Conservation (phyloP, 257 asterid species). For the Scutellaria barbata region DNA sequence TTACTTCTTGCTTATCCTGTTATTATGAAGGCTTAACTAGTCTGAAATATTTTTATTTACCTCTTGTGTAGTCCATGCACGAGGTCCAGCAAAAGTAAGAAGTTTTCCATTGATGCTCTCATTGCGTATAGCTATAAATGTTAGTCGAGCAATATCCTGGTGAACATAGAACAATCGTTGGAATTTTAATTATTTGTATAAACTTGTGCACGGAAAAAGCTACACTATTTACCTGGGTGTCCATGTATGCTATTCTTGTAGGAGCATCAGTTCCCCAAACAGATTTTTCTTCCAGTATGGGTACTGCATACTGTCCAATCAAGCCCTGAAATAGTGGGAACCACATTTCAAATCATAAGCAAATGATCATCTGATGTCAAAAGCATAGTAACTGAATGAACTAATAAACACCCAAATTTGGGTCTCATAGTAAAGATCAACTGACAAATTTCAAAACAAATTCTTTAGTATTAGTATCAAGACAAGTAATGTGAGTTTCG, state of each 20-base stretch:
- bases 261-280: slow-evolving; percentile 99
- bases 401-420: background rate
- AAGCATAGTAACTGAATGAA: slow-evolving; percentile 12
- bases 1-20: background rate
- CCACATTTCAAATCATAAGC: slow-evolving; percentile 29
- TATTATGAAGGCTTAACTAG: background rate
- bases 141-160: slow-evolving; percentile 93
- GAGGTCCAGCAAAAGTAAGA: slow-evolving; percentile 96
- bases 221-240: slow-evolving; percentile 72
- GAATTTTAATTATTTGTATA: slow-evolving; percentile 20
- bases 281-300: slow-evolving; percentile 91
- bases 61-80: slow-evolving; percentile 99
- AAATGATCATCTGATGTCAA: slow-evolving; percentile 32
- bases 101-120: slow-evolving; percentile 83
- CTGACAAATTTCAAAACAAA: background rate
- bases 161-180: slow-evolving; percentile 29
- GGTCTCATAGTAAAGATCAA: background rate
- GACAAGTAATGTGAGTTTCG: background rate
- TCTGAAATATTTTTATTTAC: slow-evolving; percentile 44
- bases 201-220: slow-evolving; percentile 21
- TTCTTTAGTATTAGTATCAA: background rate
- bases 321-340: slow-evolving; percentile 64
- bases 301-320: slow-evolving; percentile 98
- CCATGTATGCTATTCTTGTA: slow-evolving; percentile 97
- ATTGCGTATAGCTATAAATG: slow-evolving; percentile 91